Evolutionary conservation across 1,284 basidiomycete species (phyloP).

Genomic region (Cronartium quercuum): DNA sequence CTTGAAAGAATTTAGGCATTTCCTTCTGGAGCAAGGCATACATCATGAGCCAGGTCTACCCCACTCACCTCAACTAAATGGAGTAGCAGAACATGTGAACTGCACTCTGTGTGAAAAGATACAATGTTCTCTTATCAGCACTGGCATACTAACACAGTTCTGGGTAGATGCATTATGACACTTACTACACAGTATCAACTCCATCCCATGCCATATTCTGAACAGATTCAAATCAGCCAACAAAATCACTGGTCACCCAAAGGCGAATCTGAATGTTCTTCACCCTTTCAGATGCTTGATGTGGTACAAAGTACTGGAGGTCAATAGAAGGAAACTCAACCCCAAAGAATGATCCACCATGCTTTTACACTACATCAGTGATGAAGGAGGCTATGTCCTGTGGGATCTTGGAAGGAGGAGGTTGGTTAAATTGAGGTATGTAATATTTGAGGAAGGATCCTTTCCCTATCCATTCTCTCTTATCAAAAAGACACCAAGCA

Average conservation of each 20-base stretch:
- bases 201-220: conserved; percentile 40
- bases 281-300: conserved; percentile 1
- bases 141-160: conserved; percentile 46
- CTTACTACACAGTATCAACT: conserved; percentile 49
- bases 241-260: background rate
- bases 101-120: conserved; percentile 40
- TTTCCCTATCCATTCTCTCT: background rate
- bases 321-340: background rate
- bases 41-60: conserved; percentile 48
- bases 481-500: background rate
- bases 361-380: background rate
- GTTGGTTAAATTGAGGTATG: background rate
- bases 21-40: conserved; percentile 47
- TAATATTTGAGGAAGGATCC: background rate
- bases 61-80: conserved; percentile 49
- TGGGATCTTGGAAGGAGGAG: background rate
- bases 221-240: background rate
- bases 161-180: conserved; percentile 49
- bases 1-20: conserved; percentile 43
- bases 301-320: conserved; percentile 6
- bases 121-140: conserved; percentile 45
- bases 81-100: conserved; percentile 47
- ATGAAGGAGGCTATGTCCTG: background rate
- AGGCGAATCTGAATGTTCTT: background rate
- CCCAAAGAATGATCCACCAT: background rate